phyloP scores from a whole-genome alignment of 495 filamentous ascomycete genomes.

The Lindgomyces ingoldianus region DNA sequence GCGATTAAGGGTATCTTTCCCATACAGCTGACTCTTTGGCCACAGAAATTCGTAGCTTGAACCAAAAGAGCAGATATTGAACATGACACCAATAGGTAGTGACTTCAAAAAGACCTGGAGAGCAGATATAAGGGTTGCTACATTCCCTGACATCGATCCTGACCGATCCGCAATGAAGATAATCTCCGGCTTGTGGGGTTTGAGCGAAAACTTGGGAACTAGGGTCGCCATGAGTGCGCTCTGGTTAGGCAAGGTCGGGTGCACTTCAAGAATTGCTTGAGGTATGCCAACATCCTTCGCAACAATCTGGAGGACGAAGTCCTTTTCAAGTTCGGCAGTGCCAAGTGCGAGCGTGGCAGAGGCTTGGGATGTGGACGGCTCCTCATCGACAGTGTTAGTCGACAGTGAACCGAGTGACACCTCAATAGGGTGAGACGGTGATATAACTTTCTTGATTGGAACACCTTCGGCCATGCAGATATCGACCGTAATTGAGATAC shows the following conservation, averaged over 20 bases:
- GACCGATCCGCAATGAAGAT: constrained; percentile 71
- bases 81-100: constrained; percentile 63
- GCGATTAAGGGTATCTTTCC: constrained; percentile 50
- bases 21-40: constrained; percentile 57
- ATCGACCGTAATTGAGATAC: constrained; percentile 60
- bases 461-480: constrained; percentile 56
- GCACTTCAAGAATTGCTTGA: constrained; percentile 62
- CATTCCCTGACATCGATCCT: constrained; percentile 62
- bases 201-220: constrained; percentile 64
- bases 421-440: constrained; percentile 65
- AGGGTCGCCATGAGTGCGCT: constrained; percentile 66
- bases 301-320: constrained; percentile 58
- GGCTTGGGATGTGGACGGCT: constrained; percentile 56
- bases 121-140: constrained; percentile 57
- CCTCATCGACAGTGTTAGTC: constrained; percentile 41
- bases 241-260: constrained; percentile 61
- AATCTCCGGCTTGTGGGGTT: constrained; percentile 58
- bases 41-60: constrained; percentile 58
- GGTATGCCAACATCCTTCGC: constrained; percentile 57
- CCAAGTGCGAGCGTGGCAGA: constrained; percentile 60
- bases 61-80: constrained; percentile 77
- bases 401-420: constrained; percentile 63
- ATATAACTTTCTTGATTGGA: constrained; percentile 60
- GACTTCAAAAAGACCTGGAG: constrained; percentile 69
- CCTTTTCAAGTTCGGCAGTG: constrained; percentile 50